These are phyloP conservation scores for Actinidia chinensis DNA, from an alignment of 179 eudicot genomes.

Conservation along the genomic window DNA sequence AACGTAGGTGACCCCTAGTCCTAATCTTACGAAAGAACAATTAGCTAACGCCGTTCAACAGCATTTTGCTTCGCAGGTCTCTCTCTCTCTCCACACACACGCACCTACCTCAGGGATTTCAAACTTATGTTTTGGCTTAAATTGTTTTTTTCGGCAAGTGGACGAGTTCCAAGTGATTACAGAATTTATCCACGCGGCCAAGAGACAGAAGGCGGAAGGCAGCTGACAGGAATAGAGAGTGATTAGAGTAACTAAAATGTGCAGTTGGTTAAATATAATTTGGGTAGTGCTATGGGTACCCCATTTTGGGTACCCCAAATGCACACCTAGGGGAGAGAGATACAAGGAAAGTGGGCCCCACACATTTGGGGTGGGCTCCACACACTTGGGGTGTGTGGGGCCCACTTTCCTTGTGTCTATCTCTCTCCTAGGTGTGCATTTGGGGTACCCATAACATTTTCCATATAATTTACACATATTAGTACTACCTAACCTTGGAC, in stretches of 20 bases:
- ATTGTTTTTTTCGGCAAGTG: constrained; percentile 45
- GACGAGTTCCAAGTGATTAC: constrained; percentile 80
- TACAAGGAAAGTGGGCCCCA: too few relatives aligned
- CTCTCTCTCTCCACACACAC: neutral
- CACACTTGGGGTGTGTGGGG: too few relatives aligned
- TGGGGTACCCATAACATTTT: too few relatives aligned
- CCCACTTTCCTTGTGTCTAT: too few relatives aligned
- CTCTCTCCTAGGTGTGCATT: too few relatives aligned
- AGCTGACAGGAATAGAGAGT: constrained; percentile 30
- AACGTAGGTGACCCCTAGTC: constrained; percentile 56
- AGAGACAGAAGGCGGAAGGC: constrained; percentile 43
- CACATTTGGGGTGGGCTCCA: too few relatives aligned
- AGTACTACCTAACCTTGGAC: too few relatives aligned
- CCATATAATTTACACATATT: too few relatives aligned
- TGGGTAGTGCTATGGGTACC: too few relatives aligned
- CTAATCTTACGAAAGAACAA: constrained; percentile 63
- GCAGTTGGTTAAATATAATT: too few relatives aligned
- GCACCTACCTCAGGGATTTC: neutral
- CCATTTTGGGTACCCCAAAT: too few relatives aligned
- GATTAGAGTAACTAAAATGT: neutral
- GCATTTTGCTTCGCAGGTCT: constrained; percentile 82
- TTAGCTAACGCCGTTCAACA: constrained; percentile 63
- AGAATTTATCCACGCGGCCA: constrained; percentile 72
- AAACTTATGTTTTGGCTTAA: constrained; percentile 3
- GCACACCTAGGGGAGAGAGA: too few relatives aligned